These are phyloP conservation scores for Trametes maxima DNA, from an alignment of 768 basidiomycete genomes.

Conservation along the genomic window DNA sequence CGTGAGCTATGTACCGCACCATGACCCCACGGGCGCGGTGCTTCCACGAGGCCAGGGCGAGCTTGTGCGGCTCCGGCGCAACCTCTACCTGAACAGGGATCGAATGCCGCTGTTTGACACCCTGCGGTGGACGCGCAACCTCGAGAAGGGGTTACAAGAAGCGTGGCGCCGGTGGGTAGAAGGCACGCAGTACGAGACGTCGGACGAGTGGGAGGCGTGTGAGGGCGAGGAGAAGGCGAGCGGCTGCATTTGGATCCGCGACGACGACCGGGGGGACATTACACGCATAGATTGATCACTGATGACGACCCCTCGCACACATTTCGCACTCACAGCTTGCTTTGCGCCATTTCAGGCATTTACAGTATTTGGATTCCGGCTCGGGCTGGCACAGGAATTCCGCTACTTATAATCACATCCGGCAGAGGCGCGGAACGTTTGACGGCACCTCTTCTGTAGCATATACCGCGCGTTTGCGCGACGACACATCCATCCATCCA, in stretches of 20 bases:
- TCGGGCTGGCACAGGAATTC: neutral
- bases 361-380: neutral
- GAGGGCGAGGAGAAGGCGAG: constrained; percentile 33
- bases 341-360: neutral
- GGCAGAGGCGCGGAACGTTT: constrained; percentile 3
- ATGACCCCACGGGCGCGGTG: constrained; percentile 22
- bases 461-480: constrained; percentile 1
- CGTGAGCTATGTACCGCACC: constrained; percentile 26
- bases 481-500: neutral
- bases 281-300: constrained; percentile 19
- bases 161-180: constrained; percentile 54
- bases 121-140: constrained; percentile 45
- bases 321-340: neutral
- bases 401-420: neutral
- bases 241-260: constrained; percentile 34
- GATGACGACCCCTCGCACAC: neutral
- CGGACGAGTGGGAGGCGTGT: constrained; percentile 41
- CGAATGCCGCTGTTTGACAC: constrained; percentile 53
- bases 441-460: constrained; percentile 13
- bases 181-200: constrained; percentile 40
- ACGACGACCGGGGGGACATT: constrained; percentile 29
- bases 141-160: constrained; percentile 46
- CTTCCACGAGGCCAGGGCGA: constrained; percentile 36
- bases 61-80: constrained; percentile 42
- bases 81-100: constrained; percentile 45